phyloP scores from a whole-genome alignment of 495 filamentous ascomycete species.

The Darksidea phi region DNA sequence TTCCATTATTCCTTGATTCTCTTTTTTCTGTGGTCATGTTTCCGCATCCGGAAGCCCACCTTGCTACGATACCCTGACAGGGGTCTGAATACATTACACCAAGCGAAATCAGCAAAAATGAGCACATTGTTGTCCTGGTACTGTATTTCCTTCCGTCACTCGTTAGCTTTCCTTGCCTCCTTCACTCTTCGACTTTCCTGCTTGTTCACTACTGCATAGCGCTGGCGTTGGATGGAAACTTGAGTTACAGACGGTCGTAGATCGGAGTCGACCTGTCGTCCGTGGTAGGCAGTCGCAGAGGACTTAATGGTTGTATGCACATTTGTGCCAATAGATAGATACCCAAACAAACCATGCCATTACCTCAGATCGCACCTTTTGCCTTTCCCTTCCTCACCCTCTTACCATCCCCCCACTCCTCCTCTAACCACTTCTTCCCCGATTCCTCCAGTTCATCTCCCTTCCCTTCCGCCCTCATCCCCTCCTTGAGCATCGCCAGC shows the following conservation, averaged over 20 bases:
- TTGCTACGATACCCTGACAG: too few relatives aligned
- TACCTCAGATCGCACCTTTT: neutral
- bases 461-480: neutral
- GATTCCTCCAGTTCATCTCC: neutral
- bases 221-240: conserved; percentile 10
- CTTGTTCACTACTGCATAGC: conserved; percentile 1
- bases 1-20: neutral
- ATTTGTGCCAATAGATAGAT: neutral
- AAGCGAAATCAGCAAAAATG: too few relatives aligned
- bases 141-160: neutral
- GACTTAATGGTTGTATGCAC: neutral
- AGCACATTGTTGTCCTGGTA: neutral
- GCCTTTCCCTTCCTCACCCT: neutral
- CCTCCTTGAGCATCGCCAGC: neutral
- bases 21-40: conserved; percentile 7
- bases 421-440: conserved; percentile 11
- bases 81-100: too few relatives aligned
- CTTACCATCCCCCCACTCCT: neutral
- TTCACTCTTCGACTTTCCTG: neutral
- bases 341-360: neutral
- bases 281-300: neutral
- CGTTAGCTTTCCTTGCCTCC: neutral
- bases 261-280: neutral
- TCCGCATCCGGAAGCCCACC: neutral
- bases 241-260: neutral